Percentiles rank a stretch among this genome's conserved stretches.
Evolutionary conservation across 1,284 basidiomycete species (phyloP).

Genomic region (Pulveroboletus sp.): DNA sequence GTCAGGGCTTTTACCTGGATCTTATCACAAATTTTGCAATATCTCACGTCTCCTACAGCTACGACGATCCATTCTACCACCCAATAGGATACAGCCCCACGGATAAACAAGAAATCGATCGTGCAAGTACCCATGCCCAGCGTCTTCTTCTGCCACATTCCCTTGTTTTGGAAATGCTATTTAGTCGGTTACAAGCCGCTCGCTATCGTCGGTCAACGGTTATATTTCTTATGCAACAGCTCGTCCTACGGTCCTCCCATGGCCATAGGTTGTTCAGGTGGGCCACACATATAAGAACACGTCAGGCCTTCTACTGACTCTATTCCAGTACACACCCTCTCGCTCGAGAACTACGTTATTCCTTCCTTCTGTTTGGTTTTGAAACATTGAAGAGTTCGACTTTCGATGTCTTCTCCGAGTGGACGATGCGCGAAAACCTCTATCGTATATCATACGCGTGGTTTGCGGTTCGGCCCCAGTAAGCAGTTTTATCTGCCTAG

Average conservation of each 20-base stretch:
- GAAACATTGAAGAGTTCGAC: constrained; percentile 88
- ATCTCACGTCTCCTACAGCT: constrained; percentile 47
- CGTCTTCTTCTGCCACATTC: constrained; percentile 83
- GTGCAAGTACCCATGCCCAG: constrained; percentile 68
- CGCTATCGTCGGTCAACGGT: constrained; percentile 85
- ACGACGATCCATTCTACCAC: constrained; percentile 84
- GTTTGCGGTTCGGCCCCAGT: constrained; percentile 92
- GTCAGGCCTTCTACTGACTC: constrained; percentile 2
- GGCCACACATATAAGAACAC: constrained; percentile 11
- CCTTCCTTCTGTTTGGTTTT: constrained; percentile 90
- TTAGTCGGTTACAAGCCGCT: constrained; percentile 92
- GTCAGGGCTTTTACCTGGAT: constrained; percentile 47
- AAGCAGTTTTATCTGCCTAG: constrained; percentile 34
- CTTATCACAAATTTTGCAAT: constrained; percentile 2
- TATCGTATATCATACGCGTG: constrained; percentile 86
- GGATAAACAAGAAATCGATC: constrained; percentile 83
- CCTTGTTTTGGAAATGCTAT: constrained; percentile 86
- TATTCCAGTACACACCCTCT: constrained; percentile 82
- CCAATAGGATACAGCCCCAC: constrained; percentile 91
- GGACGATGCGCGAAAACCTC: constrained; percentile 72
- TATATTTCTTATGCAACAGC: constrained; percentile 82
- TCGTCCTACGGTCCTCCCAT: constrained; percentile 78
- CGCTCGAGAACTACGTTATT: constrained; percentile 87
- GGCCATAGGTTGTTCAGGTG: constrained; percentile 77
- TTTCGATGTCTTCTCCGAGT: constrained; percentile 85